Evolutionary conservation across 208 protist species (phyloP), one percentile per base, ranked within the genome.

Genomic region (Trypanosoma brucei): DNA sequence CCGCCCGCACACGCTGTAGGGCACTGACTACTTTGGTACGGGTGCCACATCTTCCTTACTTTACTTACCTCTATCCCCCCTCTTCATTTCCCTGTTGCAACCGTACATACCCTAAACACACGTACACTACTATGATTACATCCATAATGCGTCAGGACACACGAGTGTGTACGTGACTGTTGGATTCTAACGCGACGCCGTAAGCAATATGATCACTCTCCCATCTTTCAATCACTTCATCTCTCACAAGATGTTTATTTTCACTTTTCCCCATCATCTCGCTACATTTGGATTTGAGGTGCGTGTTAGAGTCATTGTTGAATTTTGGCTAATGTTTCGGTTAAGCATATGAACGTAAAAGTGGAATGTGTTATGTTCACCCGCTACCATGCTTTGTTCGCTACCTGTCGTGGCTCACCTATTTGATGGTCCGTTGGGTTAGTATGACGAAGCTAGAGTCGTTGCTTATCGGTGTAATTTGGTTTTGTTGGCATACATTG

Each of bases 141-240:
- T 33, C 34, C 45, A 42, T 36, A 63, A 71, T 71, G 70, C 70
- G 62, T 76, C 70, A 71, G 52, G 70, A 76, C 48, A 45, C 58
- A 74, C 30, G 56, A 3, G 36, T 46, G 14, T 61, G 59, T 62
- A 30, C 58, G 31, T 82, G 71, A 69, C 65, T 77, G 61, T 70
- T 68, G 68, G 65, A 75, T 72, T 70, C 48, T 58, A 75, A 74
- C 70, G 76, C 65, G 62, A 71, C 46, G 70, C 76, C 67, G 76
- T 74, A 81, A 75, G 76, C 71, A 75, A 67, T 61, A 77, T 78
- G 76, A 77, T 3, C 51, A 48, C 39, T 45, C 30, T 42, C 49
- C 36, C 45, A 33, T 31, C 37, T 33, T 6, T 7, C 36, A 14
- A 3, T 4, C 49, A 31, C 59, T 13, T 42, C 30, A 2, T 55